A percentile compares a stretch with the other conserved stretches of the same genome.
phyloP scores from a whole-genome alignment of 805 yeast species.

The Millerago galiae region DNA sequence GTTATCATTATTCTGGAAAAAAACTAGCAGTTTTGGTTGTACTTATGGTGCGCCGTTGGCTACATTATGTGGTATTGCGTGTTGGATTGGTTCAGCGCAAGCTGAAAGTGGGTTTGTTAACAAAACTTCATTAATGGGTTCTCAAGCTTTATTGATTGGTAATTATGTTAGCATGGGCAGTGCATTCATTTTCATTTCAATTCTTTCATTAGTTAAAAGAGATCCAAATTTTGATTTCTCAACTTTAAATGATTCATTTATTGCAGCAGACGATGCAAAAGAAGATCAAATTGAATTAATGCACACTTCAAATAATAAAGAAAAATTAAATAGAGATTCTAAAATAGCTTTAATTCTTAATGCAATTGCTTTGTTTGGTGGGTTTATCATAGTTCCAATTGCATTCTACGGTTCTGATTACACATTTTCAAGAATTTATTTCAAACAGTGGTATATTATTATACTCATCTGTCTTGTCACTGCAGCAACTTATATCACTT shows the following conservation, averaged over 20 bases:
- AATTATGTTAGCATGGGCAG: slow-evolving; percentile 19
- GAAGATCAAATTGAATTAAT: slow-evolving; percentile 26
- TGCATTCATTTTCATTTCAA: slow-evolving; percentile 27
- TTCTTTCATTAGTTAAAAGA: slow-evolving; percentile 21
- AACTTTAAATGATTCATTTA: slow-evolving; percentile 17
- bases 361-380: slow-evolving; percentile 24
- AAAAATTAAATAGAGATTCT: slow-evolving; percentile 29
- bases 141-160: slow-evolving; percentile 17
- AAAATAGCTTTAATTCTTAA: slow-evolving; percentile 36
- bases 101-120: slow-evolving; percentile 18
- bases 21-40: slow-evolving; percentile 14
- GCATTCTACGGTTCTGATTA: slow-evolving; percentile 30
- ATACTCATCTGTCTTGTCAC: slow-evolving; percentile 31
- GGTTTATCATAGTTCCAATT: slow-evolving; percentile 27
- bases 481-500: slow-evolving; percentile 30
- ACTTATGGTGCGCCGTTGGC: slow-evolving; percentile 22
- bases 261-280: slow-evolving; percentile 31
- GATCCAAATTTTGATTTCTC: slow-evolving; percentile 19
- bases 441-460: slow-evolving; percentile 31
- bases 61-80: slow-evolving; percentile 19
- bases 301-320: slow-evolving; percentile 18
- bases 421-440: slow-evolving; percentile 29
- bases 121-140: slow-evolving; percentile 14
- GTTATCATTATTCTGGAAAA: slow-evolving; percentile 29
- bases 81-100: slow-evolving; percentile 22